Base-by-base conservation (phyloP, 345 rosid genomes). In the Psidium guajava region DNA sequence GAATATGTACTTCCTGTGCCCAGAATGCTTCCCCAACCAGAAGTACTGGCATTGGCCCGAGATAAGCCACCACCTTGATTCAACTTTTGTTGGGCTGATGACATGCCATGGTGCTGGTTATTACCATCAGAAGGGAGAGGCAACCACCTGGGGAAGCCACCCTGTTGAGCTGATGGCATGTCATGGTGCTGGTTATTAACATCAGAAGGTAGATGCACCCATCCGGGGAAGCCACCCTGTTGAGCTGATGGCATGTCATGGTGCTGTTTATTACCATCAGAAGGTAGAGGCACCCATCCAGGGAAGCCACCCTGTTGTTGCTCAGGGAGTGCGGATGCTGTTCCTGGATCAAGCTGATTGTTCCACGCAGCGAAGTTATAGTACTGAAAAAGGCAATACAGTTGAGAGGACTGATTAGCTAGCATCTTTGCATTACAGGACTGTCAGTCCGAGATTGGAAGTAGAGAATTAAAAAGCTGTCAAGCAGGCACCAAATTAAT, bases 331-430 rank as follows among this genome's bases (percentile, higher is more conserved):
- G 47, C 24, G 8, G 90, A 51, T 40, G 53, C 51, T 50, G 82
- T 54, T 86, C 90, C 85, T 25, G 88, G 74, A 82, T 82, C 87
- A 81, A 73, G 83, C 51, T 83, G 88, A 77, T 74, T 85, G 69
- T 86, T 86, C 91, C 88, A 82, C 7, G 0, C 47, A 69, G 85
- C 42, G 49, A 85, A 53, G 80, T 82, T 52, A 86, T 61, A 75
- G 59, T 88, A 88, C 91, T 89, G 88, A 59, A 83, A 20, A 75
- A 87, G 16, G 44, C 44, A 50, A 87, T 5, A 69, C 12, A 18
- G 20, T 69, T 36, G 14, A 69, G 80, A 69, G 47, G 18, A 69
- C 47, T 36, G 24, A 36, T 32, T 18, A 69, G 25, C 47, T 69
- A 69, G 47, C 80, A 18, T 36, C 44, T 8, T 54, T 20, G 57